Evolutionary conservation across 2,329 filamentous ascomycete genomes (phyloP).

Genomic region (Penicillium frequentans): DNA sequence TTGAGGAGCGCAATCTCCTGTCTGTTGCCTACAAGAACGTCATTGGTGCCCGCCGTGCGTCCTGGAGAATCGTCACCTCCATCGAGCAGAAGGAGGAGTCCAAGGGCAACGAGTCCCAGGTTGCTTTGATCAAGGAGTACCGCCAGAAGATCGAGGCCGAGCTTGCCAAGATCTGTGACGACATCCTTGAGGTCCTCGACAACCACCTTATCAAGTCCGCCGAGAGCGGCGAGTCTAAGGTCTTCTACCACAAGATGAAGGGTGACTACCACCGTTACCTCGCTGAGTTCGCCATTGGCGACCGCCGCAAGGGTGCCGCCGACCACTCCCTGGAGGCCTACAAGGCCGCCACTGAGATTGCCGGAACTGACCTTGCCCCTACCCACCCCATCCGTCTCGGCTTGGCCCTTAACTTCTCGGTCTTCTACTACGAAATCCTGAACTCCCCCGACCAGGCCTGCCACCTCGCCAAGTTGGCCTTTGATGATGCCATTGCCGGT

Average conservation of each 20-base stretch:
- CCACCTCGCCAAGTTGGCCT: conserved; percentile 94
- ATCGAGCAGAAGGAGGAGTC: conserved; percentile 99
- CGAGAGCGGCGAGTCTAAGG: conserved; percentile 95
- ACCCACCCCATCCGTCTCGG: conserved; percentile 93
- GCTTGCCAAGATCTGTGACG: conserved; percentile 95
- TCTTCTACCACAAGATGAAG: conserved; percentile 99
- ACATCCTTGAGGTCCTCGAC: conserved; percentile 93
- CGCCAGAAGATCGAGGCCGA: conserved; percentile 97
- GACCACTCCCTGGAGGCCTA: conserved; percentile 95
- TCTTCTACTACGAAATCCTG: conserved; percentile 99
- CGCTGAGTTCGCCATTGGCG: conserved; percentile 91
- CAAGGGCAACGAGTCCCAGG: conserved; percentile 93
- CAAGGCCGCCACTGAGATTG: conserved; percentile 90
- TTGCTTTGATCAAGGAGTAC: conserved; percentile 93
- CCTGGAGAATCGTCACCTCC: conserved; percentile 96
- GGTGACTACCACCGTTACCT: conserved; percentile 99
- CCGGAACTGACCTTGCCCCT: conserved; percentile 82
- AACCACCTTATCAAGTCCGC: conserved; percentile 91
- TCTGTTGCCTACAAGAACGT: conserved; percentile 99
- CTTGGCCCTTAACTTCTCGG: conserved; percentile 92
- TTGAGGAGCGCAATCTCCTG: conserved; percentile 96
- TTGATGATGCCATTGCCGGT: conserved; percentile 93
- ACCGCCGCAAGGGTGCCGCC: conserved; percentile 92
- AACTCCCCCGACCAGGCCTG: conserved; percentile 98
- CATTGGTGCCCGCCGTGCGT: conserved; percentile 92